Conservation (phyloP, 2,329 filamentous ascomycete species). For the Metarhizium humberi region DNA sequence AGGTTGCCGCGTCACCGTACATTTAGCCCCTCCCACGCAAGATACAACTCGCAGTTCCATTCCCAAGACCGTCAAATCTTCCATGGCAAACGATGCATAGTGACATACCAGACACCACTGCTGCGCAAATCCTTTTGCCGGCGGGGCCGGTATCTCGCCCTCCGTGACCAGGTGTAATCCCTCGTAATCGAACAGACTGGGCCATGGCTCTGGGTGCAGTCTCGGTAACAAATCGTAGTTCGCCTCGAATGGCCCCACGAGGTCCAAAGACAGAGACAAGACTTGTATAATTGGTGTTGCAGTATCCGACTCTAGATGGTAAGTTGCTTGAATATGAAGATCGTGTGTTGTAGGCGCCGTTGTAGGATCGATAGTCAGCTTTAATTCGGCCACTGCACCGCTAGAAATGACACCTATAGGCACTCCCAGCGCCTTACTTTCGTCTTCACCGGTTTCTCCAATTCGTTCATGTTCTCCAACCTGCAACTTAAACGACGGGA, state of each 20-base stretch:
- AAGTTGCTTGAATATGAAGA: conserved; percentile 63
- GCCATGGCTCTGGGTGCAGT: conserved; percentile 72
- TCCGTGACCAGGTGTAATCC: conserved; percentile 28
- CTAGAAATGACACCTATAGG: conserved; percentile 37
- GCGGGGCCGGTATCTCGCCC: conserved; percentile 9
- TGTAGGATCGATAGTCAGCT: conserved; percentile 41
- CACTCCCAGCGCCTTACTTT: conserved; percentile 32
- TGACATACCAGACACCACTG: conserved; percentile 69
- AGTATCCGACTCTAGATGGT: conserved; percentile 69
- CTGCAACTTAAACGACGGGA: conserved; percentile 36
- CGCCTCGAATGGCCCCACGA: conserved; percentile 81
- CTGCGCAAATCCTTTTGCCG: conserved; percentile 59
- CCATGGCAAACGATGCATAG: conserved; percentile 68
- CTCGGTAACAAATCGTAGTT: conserved; percentile 81
- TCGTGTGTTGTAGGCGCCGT: conserved; percentile 49
- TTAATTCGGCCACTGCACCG: conserved; percentile 31
- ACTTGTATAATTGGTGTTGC: conserved; percentile 74
- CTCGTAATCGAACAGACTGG: conserved; percentile 68
- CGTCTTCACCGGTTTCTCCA: conserved; percentile 26
- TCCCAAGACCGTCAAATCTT: conserved; percentile 55
- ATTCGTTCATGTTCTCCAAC: conserved; percentile 23
- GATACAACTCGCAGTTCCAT: conserved; percentile 53
- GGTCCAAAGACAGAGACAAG: conserved; percentile 56
- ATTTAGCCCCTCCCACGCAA: conserved; percentile 53
- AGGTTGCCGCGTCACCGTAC: conserved; percentile 33